Conservation (phyloP, 257 asterid species). For the Eustoma russellianum region DNA sequence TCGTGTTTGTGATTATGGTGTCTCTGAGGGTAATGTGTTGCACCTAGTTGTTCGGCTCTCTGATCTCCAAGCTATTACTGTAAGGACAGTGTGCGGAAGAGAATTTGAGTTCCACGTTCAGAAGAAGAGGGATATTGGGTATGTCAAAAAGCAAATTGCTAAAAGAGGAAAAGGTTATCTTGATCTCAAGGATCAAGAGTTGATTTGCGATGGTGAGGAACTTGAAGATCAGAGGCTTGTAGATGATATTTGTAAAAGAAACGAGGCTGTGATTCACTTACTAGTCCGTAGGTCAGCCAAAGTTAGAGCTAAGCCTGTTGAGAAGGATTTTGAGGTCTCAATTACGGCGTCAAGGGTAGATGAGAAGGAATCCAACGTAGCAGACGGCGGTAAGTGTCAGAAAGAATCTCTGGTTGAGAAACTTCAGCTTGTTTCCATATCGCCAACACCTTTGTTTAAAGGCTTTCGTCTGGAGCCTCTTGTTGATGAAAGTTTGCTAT, state of each 20-base stretch:
- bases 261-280: slow-evolving; percentile 60
- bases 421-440: slow-evolving; percentile 16
- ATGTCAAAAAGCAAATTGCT: slow-evolving; percentile 63
- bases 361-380: slow-evolving; percentile 21
- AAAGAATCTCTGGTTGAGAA: slow-evolving; percentile 17
- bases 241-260: slow-evolving; percentile 47
- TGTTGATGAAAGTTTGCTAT: slow-evolving; percentile 21
- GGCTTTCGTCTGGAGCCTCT: slow-evolving; percentile 42
- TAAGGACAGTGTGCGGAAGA: slow-evolving; percentile 60
- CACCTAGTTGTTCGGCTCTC: slow-evolving; percentile 59
- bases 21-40: slow-evolving; percentile 52
- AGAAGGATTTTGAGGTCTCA: slow-evolving; percentile 51
- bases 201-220: slow-evolving; percentile 55
- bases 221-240: slow-evolving; percentile 72
- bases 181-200: slow-evolving; percentile 46
- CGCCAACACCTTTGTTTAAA: slow-evolving; percentile 10
- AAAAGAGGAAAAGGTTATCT: slow-evolving; percentile 32
- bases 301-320: slow-evolving; percentile 36
- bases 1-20: slow-evolving; percentile 52
- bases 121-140: slow-evolving; percentile 52
- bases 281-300: slow-evolving; percentile 54
- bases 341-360: slow-evolving; percentile 33
- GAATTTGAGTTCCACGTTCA: slow-evolving; percentile 55
- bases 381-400: slow-evolving; percentile 8
- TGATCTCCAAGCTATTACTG: slow-evolving; percentile 68